A percentile compares a stretch with the other conserved stretches of the same genome.
Evolutionary conservation across 345 rosid genomes (phyloP).

Genomic region (Murraya koenigii): DNA sequence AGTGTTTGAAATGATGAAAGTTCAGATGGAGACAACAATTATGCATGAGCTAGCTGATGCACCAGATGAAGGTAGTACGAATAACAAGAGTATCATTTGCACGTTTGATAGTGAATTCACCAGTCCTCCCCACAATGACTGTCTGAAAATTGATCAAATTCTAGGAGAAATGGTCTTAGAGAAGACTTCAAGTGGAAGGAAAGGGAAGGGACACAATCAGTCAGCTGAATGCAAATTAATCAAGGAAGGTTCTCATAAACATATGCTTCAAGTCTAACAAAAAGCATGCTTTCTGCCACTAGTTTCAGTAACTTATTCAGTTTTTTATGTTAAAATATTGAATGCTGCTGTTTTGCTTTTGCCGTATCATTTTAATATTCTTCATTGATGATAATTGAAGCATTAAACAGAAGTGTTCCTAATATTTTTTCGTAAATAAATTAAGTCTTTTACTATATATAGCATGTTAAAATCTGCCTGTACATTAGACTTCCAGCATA

Average conservation of each 20-base stretch:
- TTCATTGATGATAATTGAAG: neutral
- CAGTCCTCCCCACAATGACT: constrained; percentile 3
- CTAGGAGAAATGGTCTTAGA: neutral
- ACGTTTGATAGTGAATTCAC: constrained; percentile 9
- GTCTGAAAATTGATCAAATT: neutral
- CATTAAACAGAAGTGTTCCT: neutral
- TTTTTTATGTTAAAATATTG: neutral
- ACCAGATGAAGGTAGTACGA: neutral
- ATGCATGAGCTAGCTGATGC: neutral
- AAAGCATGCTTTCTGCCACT: neutral
- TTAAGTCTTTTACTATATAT: neutral
- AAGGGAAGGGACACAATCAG: neutral
- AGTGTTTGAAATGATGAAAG: constrained; percentile 4
- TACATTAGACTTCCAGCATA: too few species aligned
- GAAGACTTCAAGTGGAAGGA: neutral
- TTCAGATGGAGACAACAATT: neutral
- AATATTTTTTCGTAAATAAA: neutral
- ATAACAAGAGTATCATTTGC: constrained; percentile 1
- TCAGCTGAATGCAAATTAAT: neutral
- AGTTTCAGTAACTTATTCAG: neutral
- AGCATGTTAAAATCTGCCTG: neutral
- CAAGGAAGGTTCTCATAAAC: neutral
- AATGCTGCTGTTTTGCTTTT: neutral
- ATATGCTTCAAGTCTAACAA: neutral
- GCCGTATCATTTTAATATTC: neutral